A percentile compares a stretch with the other conserved stretches of the same genome.
phyloP scores from a whole-genome alignment of 148 eudicot genomes.

The Heliamphora exappendiculata region DNA sequence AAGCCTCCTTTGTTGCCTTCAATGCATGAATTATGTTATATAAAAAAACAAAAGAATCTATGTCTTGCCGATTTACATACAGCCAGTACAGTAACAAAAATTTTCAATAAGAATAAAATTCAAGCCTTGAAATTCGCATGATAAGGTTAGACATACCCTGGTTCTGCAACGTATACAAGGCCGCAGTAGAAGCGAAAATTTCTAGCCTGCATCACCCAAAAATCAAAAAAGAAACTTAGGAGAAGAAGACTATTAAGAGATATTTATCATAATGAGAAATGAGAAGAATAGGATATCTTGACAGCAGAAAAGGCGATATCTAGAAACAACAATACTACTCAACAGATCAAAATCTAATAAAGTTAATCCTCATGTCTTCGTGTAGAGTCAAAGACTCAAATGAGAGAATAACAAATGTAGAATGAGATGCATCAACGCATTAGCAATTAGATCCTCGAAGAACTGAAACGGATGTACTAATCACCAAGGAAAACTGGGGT shows the following conservation, averaged over 20 bases:
- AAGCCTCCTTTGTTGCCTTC: neutral
- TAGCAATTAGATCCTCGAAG: neutral
- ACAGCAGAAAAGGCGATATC: neutral
- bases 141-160: constrained; percentile 54
- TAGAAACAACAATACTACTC: neutral
- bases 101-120: neutral
- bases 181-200: constrained; percentile 93
- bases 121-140: neutral
- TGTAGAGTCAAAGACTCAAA: no score
- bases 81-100: neutral
- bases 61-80: no score
- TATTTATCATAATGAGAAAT: neutral
- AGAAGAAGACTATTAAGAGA: neutral
- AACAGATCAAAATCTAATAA: constrained; percentile 2
- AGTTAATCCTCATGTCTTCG: neutral
- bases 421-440: neutral
- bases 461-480: neutral
- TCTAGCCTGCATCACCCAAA: constrained; percentile 63
- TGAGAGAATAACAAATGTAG: neutral
- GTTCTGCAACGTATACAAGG: constrained; percentile 94
- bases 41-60: no score
- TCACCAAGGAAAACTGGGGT: neutral
- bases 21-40: neutral
- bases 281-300: neutral
- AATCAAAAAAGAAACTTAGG: neutral